phyloP scores from a whole-genome alignment of 768 basidiomycete species.

The Pholiota microspora region DNA sequence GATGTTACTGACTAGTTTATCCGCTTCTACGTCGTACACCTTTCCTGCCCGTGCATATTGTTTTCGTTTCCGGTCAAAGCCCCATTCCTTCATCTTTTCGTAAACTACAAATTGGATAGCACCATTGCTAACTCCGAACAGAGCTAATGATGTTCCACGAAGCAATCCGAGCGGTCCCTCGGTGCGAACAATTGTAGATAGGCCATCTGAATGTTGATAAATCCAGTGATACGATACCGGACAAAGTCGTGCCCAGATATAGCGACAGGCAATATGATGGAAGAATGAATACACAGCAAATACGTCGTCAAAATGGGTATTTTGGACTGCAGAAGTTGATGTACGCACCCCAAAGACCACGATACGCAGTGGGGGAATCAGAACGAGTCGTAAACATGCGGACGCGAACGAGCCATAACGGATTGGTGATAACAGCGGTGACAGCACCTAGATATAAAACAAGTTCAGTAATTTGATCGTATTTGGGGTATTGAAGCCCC shows the following conservation, averaged over 20 bases:
- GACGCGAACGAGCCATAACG: slow-evolving; percentile 96
- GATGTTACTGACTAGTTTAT: slow-evolving; percentile 73
- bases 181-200: slow-evolving; percentile 61
- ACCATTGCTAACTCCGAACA: slow-evolving; percentile 93
- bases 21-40: slow-evolving; percentile 67
- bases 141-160: slow-evolving; percentile 82
- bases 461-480: slow-evolving; percentile 1
- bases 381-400: slow-evolving; percentile 88
- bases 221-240: no score
- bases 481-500: not conserved
- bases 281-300: no score
- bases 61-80: slow-evolving; percentile 74
- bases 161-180: slow-evolving; percentile 85
- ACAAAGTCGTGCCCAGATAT: no score
- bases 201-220: no score
- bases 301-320: no score
- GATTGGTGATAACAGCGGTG: slow-evolving; percentile 94
- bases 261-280: no score
- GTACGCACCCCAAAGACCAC: slow-evolving; percentile 70
- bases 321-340: not conserved
- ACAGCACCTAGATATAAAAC: slow-evolving; percentile 65
- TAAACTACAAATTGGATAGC: slow-evolving; percentile 96
- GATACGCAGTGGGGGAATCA: slow-evolving; percentile 71
- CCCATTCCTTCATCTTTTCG: slow-evolving; percentile 92
- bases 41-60: slow-evolving; percentile 59